phyloP scores from a whole-genome alignment of 768 basidiomycete genomes.

The Mycena venus region DNA sequence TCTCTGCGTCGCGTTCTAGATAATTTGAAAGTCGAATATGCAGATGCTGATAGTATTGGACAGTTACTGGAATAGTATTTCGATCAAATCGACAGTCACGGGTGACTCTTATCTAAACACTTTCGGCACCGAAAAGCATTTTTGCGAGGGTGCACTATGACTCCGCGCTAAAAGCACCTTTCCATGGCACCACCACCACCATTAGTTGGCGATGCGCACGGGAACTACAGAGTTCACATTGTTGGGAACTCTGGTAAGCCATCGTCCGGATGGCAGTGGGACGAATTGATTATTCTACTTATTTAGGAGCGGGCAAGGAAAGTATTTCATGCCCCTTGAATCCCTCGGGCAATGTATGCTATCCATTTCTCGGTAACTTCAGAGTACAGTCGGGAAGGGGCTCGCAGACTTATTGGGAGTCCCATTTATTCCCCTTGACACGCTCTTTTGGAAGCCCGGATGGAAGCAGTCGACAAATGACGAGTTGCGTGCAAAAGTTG shows the following conservation, averaged over 20 bases:
- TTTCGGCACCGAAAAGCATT: not conserved
- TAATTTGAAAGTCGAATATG: too few species aligned
- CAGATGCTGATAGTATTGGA: too few species aligned
- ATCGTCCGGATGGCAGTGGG: not conserved
- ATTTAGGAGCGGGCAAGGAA: slow-evolving; percentile 56
- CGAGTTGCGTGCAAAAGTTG: slow-evolving; percentile 43
- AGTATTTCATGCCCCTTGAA: slow-evolving; percentile 16
- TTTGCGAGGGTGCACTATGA: not conserved
- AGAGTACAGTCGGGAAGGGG: slow-evolving; percentile 55
- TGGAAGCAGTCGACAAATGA: slow-evolving; percentile 44
- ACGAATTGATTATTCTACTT: slow-evolving; percentile 3
- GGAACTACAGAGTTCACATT: slow-evolving; percentile 61
- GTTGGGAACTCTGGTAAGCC: slow-evolving; percentile 67
- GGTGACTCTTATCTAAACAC: too few species aligned
- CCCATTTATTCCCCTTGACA: slow-evolving; percentile 53
- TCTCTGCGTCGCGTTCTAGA: too few species aligned
- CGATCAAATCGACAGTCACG: too few species aligned
- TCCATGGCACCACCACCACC: slow-evolving; percentile 38
- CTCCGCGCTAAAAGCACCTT: not conserved
- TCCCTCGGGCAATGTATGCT: not conserved
- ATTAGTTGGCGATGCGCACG: slow-evolving; percentile 59
- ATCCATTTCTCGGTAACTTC: not conserved
- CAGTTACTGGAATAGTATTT: too few species aligned
- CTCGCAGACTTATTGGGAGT: slow-evolving; percentile 53
- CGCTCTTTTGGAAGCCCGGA: slow-evolving; percentile 51